phyloP scores from a whole-genome alignment of 129 eudicot genomes.

The Dittrichia graveolens region DNA sequence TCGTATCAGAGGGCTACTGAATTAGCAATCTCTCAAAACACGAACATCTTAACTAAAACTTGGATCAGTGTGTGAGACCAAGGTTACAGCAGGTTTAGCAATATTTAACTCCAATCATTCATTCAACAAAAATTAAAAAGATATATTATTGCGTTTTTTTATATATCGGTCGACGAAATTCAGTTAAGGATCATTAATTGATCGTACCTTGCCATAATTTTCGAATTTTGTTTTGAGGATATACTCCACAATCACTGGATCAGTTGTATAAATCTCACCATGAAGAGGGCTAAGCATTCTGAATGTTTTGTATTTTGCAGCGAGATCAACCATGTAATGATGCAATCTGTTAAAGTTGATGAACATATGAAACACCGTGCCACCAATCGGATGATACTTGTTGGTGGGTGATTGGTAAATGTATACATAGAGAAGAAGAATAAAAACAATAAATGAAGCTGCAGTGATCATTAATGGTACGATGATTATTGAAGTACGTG shows the following conservation, averaged over 20 bases:
- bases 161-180: no score
- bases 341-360: slow-evolving; percentile 50
- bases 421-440: not conserved
- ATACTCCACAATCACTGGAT: slow-evolving; percentile 53
- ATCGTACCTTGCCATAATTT: slow-evolving; percentile 43
- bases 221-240: slow-evolving; percentile 62
- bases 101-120: not conserved
- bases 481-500: not conserved
- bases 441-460: not conserved
- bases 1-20: no score
- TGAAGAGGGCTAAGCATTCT: slow-evolving; percentile 44
- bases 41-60: not conserved
- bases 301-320: slow-evolving; percentile 46
- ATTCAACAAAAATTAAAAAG: no score
- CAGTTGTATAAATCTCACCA: slow-evolving; percentile 57
- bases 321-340: slow-evolving; percentile 59
- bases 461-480: not conserved
- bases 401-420: not conserved
- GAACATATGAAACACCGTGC: slow-evolving; percentile 48
- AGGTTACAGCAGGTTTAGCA: not conserved
- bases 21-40: no score
- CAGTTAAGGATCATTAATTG: no score
- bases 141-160: no score
- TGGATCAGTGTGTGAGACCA: not conserved
- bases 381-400: slow-evolving; percentile 29